These are phyloP conservation scores for Lodderomyces beijingensis DNA, from an alignment of 1,139 yeast genomes.

Conservation along the genomic window DNA sequence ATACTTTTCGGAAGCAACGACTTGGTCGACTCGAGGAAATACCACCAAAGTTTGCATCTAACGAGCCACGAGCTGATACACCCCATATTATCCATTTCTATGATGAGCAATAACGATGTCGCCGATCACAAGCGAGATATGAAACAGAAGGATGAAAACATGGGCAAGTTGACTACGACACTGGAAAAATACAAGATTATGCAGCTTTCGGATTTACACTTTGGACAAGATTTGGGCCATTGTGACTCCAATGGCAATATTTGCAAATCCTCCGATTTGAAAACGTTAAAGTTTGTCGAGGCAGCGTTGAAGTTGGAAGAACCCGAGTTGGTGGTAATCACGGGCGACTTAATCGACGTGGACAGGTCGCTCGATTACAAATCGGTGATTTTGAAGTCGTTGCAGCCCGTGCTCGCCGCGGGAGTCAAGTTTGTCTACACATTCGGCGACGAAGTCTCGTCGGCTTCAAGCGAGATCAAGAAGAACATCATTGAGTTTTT, in stretches of 20 bases:
- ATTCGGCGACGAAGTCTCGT: slow-evolving; percentile 39
- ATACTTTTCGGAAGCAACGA: slow-evolving; percentile 23
- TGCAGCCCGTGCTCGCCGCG: slow-evolving; percentile 30
- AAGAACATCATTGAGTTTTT: slow-evolving; percentile 17
- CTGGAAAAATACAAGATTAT: slow-evolving; percentile 25
- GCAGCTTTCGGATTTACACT: slow-evolving; percentile 41
- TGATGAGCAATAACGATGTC: slow-evolving; percentile 7
- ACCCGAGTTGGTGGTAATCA: slow-evolving; percentile 36
- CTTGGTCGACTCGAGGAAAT: slow-evolving; percentile 16
- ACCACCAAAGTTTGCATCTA: slow-evolving; percentile 12
- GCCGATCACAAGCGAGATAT: background rate
- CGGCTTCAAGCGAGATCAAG: slow-evolving; percentile 12
- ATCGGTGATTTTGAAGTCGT: slow-evolving; percentile 33
- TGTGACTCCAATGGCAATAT: slow-evolving; percentile 14
- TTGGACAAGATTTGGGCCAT: slow-evolving; percentile 28
- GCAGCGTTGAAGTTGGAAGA: slow-evolving; percentile 24
- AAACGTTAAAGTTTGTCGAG: slow-evolving; percentile 27
- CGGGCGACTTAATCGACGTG: slow-evolving; percentile 37
- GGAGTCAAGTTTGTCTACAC: slow-evolving; percentile 34
- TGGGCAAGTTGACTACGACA: slow-evolving; percentile 2
- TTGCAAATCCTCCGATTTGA: slow-evolving; percentile 21
- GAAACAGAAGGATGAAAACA: slow-evolving; percentile 1
- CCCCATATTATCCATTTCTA: slow-evolving; percentile 12
- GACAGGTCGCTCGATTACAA: slow-evolving; percentile 21
- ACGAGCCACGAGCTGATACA: slow-evolving; percentile 9